Evolutionary conservation across 495 filamentous ascomycete species (phyloP), one percentile per base, ranked within the genome.

Genomic region (Evernia prunastri): DNA sequence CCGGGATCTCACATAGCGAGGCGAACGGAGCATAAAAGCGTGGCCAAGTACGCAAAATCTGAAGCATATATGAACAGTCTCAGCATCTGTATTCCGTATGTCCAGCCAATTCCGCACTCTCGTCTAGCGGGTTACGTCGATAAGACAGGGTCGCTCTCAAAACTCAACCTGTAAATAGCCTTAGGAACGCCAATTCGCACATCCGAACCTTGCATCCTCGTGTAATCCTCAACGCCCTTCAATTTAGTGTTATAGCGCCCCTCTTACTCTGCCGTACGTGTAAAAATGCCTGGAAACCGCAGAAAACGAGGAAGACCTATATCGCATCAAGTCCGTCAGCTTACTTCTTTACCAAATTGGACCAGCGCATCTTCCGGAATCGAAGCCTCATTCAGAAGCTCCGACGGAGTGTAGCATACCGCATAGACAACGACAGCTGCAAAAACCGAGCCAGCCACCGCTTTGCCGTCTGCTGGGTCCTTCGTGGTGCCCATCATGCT

Each of bases 221-320:
- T 11, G 3, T 54, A 33, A 35, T 17, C 36, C 11, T 54, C 23
- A n/a, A 27, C 17, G 31, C 35, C 54, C 31, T 56, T 72, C 71
- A 80, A 65, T 79, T 84, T 68, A 95, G 79, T 60, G 86, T 84
- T 80, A 96, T 96, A 59, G 89, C 87, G 59, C 92, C 92, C 68
- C 87, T 80, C 75, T 89, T 82, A 74, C 84, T 89, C 72, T 88
- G 84, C 74, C 89, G 84, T 61, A 87, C 72, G 69, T 96, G 90
- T 53, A 96, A 80, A 66, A 86, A 82, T 57, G 90, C 92, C 72
- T 96, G 92, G 70, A 89, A 83, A 35, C 85, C 87, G 78, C 92
- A 96, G 78, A 95, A 96, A 57, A 94, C 83, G 63, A 96, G 84
- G 79, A 96, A 96, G 0, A 81, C 85, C 91, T 96, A 59, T 58